phyloP scores from a whole-genome alignment of 305 asterid species.

The Fraxinus latifolia region DNA sequence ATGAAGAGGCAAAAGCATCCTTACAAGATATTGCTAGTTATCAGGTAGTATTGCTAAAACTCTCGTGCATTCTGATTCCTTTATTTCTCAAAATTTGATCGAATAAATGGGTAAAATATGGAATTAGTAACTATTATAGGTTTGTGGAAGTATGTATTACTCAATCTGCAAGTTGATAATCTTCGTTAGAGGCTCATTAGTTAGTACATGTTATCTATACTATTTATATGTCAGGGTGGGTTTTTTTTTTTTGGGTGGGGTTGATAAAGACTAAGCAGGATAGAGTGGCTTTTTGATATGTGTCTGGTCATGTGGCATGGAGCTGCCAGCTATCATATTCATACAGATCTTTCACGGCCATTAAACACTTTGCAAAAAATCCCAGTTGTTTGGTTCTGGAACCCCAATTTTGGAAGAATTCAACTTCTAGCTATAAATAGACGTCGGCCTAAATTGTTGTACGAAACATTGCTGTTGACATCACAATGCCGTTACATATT shows the following conservation, averaged over 20 bases:
- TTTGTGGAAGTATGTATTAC: not conserved
- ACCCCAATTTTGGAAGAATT: not conserved
- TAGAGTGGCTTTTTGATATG: no score
- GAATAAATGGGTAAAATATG: not conserved
- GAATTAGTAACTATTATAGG: not conserved
- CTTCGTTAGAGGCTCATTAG: not conserved
- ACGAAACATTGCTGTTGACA: not conserved
- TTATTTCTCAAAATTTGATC: not conserved
- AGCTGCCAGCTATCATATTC: no score
- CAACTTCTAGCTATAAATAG: not conserved
- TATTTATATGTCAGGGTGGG: not conserved
- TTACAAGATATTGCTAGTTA: constrained; percentile 74
- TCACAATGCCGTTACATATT: not conserved
- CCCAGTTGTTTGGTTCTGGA: not conserved
- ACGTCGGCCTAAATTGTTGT: not conserved
- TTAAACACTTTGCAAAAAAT: no score
- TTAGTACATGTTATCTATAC: no score
- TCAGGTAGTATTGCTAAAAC: constrained; percentile 50
- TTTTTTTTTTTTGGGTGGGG: no score
- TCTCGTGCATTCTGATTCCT: not conserved
- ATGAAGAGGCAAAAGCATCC: constrained; percentile 50
- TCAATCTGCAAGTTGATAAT: not conserved
- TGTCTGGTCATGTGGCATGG: no score
- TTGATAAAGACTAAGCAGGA: no score
- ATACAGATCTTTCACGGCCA: no score